Conservation (phyloP, 805 yeast species). For the Ogataea ganodermae region DNA sequence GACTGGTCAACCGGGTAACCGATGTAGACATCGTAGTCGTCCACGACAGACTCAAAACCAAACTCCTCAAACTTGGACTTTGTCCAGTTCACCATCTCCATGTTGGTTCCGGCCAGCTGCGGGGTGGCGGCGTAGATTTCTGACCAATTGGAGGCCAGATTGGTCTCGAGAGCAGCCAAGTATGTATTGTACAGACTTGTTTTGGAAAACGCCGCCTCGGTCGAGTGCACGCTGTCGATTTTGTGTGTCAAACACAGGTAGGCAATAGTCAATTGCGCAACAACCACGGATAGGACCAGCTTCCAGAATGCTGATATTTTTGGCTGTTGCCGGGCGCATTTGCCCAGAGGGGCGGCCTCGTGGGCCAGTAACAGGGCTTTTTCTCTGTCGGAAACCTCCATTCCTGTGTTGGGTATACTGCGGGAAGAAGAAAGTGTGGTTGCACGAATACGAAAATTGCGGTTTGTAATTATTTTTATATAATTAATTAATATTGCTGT, state of each 20-base stretch:
- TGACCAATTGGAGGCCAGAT: slow-evolving; percentile 55
- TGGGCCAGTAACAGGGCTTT: background rate
- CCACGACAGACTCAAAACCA: slow-evolving; percentile 57
- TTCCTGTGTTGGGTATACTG: no score
- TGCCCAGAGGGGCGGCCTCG: background rate
- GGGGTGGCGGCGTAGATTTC: slow-evolving; percentile 51
- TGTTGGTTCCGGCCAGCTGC: slow-evolving; percentile 60
- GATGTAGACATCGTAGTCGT: slow-evolving; percentile 60
- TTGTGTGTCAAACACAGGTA: slow-evolving; percentile 1
- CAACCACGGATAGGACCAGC: background rate
- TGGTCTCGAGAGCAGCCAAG: slow-evolving; percentile 33
- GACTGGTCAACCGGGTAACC: slow-evolving; percentile 62
- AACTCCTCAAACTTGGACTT: slow-evolving; percentile 55
- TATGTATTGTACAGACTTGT: slow-evolving; percentile 13
- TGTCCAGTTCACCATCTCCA: slow-evolving; percentile 58
- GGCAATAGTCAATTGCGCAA: background rate
- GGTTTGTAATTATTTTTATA: no score
- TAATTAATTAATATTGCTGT: no score
- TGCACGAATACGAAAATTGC: no score
- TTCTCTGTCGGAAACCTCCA: slow-evolving; percentile 2
- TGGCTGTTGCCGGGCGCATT: background rate
- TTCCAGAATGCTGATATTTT: background rate
- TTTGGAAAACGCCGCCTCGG: slow-evolving; percentile 1
- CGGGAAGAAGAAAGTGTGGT: no score
- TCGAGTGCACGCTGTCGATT: background rate